phyloP scores from a whole-genome alignment of 345 rosid genomes.

The Gossypium anomalum region DNA sequence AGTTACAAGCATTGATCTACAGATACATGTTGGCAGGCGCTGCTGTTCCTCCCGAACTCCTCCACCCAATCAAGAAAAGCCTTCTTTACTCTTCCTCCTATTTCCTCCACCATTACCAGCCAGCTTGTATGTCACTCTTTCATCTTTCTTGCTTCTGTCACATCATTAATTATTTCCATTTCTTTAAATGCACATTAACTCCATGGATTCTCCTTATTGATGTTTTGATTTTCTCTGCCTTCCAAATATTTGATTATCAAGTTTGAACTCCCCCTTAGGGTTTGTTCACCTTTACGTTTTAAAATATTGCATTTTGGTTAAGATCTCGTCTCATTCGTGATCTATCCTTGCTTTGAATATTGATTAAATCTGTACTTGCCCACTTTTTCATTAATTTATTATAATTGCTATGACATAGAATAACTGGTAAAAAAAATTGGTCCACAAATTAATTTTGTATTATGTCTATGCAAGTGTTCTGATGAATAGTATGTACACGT shows the following conservation, averaged over 20 bases:
- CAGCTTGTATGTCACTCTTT: slow-evolving; percentile 52
- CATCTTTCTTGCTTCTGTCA: background rate
- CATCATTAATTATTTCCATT: background rate
- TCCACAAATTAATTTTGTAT: background rate
- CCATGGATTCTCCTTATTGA: background rate
- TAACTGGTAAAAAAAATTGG: background rate
- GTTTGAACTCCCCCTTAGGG: background rate
- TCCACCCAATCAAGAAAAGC: slow-evolving; percentile 81
- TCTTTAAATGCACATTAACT: background rate
- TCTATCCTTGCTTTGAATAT: background rate
- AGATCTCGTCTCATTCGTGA: background rate
- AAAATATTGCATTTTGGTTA: background rate
- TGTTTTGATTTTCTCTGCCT: background rate
- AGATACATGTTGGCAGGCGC: slow-evolving; percentile 89
- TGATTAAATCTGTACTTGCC: background rate
- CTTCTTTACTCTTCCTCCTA: slow-evolving; percentile 56
- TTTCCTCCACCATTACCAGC: slow-evolving; percentile 66
- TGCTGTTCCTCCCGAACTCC: slow-evolving; percentile 78
- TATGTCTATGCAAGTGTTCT: background rate
- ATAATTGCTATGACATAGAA: background rate
- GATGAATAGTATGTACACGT: background rate
- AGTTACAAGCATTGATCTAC: slow-evolving; percentile 89
- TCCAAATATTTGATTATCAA: background rate
- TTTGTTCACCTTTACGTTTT: background rate
- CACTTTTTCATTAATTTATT: background rate